phyloP scores from a whole-genome alignment of 176 grass and related monocot species.

The Themeda triandra region DNA sequence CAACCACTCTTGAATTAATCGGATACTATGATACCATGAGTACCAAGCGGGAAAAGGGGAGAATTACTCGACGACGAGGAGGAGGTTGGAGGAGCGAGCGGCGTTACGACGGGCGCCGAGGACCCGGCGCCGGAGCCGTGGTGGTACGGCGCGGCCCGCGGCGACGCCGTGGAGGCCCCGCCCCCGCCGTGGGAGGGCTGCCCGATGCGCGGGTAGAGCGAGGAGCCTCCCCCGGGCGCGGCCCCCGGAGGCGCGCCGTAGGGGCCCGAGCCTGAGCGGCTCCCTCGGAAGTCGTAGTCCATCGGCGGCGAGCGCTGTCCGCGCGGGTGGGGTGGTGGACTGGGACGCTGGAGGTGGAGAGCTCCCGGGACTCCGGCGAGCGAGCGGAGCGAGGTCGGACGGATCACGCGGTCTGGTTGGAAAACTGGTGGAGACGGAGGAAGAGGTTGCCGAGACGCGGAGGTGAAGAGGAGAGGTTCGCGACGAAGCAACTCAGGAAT shows the following conservation, averaged over 20 bases:
- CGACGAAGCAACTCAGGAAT: background rate
- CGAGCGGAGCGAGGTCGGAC: background rate
- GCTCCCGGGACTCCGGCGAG: background rate
- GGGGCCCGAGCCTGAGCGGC: conserved; percentile 16
- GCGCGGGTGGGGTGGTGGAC: background rate
- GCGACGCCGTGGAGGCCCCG: background rate
- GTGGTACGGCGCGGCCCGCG: conserved; percentile 41
- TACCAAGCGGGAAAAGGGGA: background rate
- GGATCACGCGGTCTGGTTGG: conserved; percentile 24
- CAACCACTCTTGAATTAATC: background rate
- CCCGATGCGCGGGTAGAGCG: conserved; percentile 38
- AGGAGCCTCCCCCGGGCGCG: conserved; percentile 14
- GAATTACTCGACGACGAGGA: conserved; percentile 43
- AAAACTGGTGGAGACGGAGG: background rate
- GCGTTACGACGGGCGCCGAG: background rate
- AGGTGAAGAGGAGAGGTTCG: background rate
- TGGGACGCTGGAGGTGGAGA: background rate
- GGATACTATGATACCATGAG: background rate
- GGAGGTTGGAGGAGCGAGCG: background rate
- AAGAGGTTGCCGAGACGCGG: background rate
- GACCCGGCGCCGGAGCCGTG: background rate
- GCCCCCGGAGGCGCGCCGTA: conserved; percentile 21
- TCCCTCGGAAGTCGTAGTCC: conserved; percentile 55
- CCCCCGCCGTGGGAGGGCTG: conserved; percentile 29
- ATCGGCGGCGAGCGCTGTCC: background rate